Evolutionary conservation across 768 basidiomycete genomes (phyloP), one percentile per base, ranked within the genome.

Genomic region (Leccinum ochraceum): DNA sequence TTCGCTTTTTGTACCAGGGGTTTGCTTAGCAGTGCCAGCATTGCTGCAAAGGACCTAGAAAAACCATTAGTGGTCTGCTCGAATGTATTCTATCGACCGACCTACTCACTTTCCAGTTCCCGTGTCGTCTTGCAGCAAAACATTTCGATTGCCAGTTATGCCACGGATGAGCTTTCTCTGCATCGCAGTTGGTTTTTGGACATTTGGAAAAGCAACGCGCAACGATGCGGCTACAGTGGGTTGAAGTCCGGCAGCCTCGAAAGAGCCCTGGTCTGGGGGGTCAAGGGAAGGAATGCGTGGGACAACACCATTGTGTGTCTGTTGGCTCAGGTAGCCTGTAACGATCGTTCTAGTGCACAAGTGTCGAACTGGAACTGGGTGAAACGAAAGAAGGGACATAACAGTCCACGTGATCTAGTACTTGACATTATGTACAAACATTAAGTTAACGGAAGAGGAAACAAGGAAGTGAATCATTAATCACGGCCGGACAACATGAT

Each of bases 31-130:
- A 90, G 74, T 20, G 86, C 89, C 26, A 92, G 67, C 20, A 88
- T 74, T 28, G 89, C 72, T 1, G 87, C 89, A 67, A 93, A 89
- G 6, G 91, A 89, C 75, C 90, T 93, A 56, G 8, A 26, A 46
- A 32, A 42, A 24, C 48, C 53, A 52, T 24, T 6, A 24, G 67
- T 5, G 57, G 58, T 24, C 49, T 60, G 49, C 53, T 36, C 28
- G 36, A 34, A 57, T 20, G 53, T 26, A 14, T 53, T 48, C 11
- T 8, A 30, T 10, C 0, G 49, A 48, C 57, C 4, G 39, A 46
- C 54, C 44, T 17, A 77, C 88, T 61, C 69, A 91, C 90, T 92
- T 92, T 76, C 90, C 91, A 50, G 86, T 84, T 5, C 91, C 90
- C n/a, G 90, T 89, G 26, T 76, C 75, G 63, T 90, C 90, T 63